Conservation (phyloP, 176 grass and related monocot species). For the Guadua angustifolia region DNA sequence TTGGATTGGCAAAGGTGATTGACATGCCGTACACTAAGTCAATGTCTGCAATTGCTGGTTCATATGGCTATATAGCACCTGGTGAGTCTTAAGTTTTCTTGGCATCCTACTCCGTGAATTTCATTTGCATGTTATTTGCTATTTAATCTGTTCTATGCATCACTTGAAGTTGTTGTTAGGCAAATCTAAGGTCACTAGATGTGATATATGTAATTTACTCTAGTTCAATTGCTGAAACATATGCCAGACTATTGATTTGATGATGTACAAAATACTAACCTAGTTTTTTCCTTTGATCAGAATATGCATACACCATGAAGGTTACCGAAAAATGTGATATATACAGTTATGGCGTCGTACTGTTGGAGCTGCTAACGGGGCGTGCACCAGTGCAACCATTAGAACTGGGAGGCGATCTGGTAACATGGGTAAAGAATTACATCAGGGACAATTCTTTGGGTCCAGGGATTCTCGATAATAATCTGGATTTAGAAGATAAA, state of each 20-base stretch:
- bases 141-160: constrained; percentile 2
- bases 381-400: constrained; percentile 84
- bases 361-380: constrained; percentile 91
- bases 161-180: constrained; percentile 1
- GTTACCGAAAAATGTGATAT: constrained; percentile 93
- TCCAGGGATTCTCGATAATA: constrained; percentile 69
- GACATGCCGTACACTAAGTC: constrained; percentile 94
- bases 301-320: constrained; percentile 99
- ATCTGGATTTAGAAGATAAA: constrained; percentile 72
- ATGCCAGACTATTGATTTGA: background rate
- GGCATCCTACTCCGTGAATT: background rate
- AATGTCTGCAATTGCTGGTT: constrained; percentile 98
- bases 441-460: constrained; percentile 77
- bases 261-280: constrained; percentile 28
- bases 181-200: constrained; percentile 10
- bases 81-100: constrained; percentile 56
- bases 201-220: background rate
- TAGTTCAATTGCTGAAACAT: background rate
- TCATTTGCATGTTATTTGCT: constrained; percentile 11
- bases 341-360: constrained; percentile 94
- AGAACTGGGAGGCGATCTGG: constrained; percentile 89
- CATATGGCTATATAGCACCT: constrained; percentile 98
- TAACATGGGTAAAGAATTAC: constrained; percentile 93
- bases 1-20: constrained; percentile 96
- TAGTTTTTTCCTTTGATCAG: constrained; percentile 49